Evolutionary conservation across 2,329 filamentous ascomycete species (phyloP).

Genomic region (Xylariaceae sp.): DNA sequence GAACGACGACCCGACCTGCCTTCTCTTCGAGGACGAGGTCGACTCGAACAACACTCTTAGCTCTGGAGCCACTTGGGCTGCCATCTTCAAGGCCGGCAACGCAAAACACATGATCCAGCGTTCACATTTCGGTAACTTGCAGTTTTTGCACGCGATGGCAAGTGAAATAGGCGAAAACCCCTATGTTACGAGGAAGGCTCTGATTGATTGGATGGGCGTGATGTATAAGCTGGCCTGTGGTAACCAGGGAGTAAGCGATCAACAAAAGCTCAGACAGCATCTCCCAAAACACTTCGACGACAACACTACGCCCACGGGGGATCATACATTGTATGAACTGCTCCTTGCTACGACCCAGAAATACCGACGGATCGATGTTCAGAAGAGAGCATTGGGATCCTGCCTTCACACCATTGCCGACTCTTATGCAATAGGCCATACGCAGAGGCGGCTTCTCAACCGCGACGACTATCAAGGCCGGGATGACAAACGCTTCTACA

Average conservation of each 20-base stretch:
- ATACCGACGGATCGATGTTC: conserved; percentile 2
- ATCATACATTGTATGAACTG: background rate
- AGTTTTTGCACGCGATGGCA: conserved; percentile 14
- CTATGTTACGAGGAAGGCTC: conserved; percentile 1
- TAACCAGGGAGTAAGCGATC: background rate
- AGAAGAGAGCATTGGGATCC: conserved; percentile 10
- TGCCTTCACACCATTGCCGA: conserved; percentile 16
- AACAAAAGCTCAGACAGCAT: background rate
- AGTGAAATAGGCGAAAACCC: conserved; percentile 6
- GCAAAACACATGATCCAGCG: conserved; percentile 6
- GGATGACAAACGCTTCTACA: background rate
- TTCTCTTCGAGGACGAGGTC: conserved; percentile 8
- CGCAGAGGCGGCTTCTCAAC: conserved; percentile 7
- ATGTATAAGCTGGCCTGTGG: conserved; percentile 13
- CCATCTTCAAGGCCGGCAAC: background rate
- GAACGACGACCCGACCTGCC: conserved; percentile 13
- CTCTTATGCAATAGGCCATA: conserved; percentile 16
- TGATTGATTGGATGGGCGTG: conserved; percentile 12
- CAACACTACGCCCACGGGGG: background rate
- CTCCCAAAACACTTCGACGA: background rate
- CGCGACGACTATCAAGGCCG: background rate
- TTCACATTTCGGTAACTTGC: conserved; percentile 12
- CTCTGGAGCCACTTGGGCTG: background rate
- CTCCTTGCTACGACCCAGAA: background rate
- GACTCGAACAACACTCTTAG: background rate